Evolutionary conservation across 139 green algal genomes (phyloP).

Genomic region (Tetradesmus obliquus): DNA sequence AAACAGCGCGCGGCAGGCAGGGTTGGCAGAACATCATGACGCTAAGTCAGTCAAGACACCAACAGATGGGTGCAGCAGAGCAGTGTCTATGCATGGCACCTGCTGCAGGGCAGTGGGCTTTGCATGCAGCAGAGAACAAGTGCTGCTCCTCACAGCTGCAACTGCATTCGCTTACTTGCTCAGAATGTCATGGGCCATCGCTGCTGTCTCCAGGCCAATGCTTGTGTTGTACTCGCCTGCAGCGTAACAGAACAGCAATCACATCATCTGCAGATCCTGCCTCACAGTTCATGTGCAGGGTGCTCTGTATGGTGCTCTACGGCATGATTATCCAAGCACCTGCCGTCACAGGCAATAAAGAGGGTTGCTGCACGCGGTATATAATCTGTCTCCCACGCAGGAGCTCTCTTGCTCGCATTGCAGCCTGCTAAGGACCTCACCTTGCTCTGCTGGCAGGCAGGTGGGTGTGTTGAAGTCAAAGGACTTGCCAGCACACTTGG

Average conservation of each 20-base stretch:
- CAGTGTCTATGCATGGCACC: not conserved
- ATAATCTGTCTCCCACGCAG: too few species aligned
- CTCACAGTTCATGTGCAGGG: too few species aligned
- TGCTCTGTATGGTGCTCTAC: too few species aligned
- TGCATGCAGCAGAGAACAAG: too few species aligned
- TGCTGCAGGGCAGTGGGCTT: too few species aligned
- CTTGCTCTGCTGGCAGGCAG: constrained; percentile 22
- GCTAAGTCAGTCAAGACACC: too few species aligned
- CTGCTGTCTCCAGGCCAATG: not conserved
- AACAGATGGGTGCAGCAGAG: not conserved
- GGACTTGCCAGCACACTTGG: not conserved
- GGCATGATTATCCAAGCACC: too few species aligned
- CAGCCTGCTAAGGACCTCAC: not conserved
- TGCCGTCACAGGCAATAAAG: too few species aligned
- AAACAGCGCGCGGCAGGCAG: not conserved
- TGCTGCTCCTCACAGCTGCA: too few species aligned
- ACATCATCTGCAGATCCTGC: too few species aligned
- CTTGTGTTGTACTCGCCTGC: constrained; percentile 19
- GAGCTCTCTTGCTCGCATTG: not conserved
- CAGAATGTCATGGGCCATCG: not conserved
- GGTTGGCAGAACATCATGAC: too few species aligned
- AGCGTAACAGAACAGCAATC: not conserved
- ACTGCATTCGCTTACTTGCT: not conserved
- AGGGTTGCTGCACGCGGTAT: too few species aligned
- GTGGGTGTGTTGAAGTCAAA: not conserved